Evolutionary conservation across 495 filamentous ascomycete species (phyloP).

Genomic region (Neurospora sublineolata): DNA sequence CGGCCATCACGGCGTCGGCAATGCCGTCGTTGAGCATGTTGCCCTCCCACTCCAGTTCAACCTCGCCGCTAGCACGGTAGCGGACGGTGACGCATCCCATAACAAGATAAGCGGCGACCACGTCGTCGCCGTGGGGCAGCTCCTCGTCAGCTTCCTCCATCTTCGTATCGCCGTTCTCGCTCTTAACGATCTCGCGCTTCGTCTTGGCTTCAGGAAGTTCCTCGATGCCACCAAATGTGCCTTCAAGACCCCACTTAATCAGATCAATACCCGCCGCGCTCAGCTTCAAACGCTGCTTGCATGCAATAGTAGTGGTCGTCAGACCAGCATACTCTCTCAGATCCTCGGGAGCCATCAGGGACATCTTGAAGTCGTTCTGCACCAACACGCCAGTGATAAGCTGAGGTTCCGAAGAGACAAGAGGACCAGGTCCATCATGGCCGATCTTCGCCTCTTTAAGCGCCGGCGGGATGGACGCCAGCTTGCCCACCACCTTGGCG

Average conservation of each 20-base stretch:
- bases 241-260: constrained; percentile 86
- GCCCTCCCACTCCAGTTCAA: constrained; percentile 93
- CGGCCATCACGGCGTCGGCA: constrained; percentile 87
- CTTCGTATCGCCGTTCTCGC: constrained; percentile 42
- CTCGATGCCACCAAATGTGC: constrained; percentile 80
- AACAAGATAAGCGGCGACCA: constrained; percentile 56
- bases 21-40: constrained; percentile 97
- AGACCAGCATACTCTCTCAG: constrained; percentile 89
- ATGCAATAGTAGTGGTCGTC: constrained; percentile 83
- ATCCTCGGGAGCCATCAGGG: constrained; percentile 91
- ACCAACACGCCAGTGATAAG: constrained; percentile 84
- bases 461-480: constrained; percentile 69
- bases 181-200: constrained; percentile 31
- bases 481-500: constrained; percentile 89
- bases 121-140: constrained; percentile 24
- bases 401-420: constrained; percentile 22
- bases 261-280: constrained; percentile 81
- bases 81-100: constrained; percentile 83
- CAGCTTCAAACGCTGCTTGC: constrained; percentile 76
- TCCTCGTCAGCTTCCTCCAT: constrained; percentile 47
- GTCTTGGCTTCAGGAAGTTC: constrained; percentile 42
- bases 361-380: constrained; percentile 93
- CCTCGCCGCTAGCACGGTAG: constrained; percentile 56
- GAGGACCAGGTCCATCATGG: neutral
- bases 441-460: constrained; percentile 12